Conservation (phyloP, 352 stramenopile genomes). For the Pythium phragmiticola region DNA sequence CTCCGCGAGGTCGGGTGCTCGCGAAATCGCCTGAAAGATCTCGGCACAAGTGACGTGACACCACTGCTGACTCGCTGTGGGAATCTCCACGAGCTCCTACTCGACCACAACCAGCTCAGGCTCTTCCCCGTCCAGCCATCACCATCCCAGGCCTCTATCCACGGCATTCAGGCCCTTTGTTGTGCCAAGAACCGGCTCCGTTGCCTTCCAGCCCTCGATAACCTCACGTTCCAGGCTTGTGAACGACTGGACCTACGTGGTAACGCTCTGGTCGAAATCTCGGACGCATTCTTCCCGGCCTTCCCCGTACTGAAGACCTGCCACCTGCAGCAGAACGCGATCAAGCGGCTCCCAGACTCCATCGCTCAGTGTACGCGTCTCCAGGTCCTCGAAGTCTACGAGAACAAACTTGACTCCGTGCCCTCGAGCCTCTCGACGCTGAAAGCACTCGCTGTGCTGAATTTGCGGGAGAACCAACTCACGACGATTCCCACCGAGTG, state of each 20-base stretch:
- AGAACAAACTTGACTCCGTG: constrained; percentile 44
- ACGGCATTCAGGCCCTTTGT: constrained; percentile 10
- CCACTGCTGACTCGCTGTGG: constrained; percentile 15
- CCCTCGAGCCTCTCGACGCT: constrained; percentile 32
- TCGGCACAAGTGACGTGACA: constrained; percentile 8
- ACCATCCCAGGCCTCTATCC: background rate
- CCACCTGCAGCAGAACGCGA: constrained; percentile 42
- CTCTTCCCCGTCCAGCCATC: constrained; percentile 22
- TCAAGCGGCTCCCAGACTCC: constrained; percentile 33
- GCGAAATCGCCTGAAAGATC: constrained; percentile 37
- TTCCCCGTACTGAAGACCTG: constrained; percentile 41
- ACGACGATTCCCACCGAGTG: constrained; percentile 44
- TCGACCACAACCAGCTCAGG: constrained; percentile 47
- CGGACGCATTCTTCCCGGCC: constrained; percentile 36
- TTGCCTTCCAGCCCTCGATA: constrained; percentile 15
- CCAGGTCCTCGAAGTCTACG: constrained; percentile 43
- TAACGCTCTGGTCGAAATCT: constrained; percentile 46
- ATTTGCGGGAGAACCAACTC: constrained; percentile 49
- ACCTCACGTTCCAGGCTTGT: constrained; percentile 32
- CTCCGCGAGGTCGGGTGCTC: constrained; percentile 34
- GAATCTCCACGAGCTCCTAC: constrained; percentile 17
- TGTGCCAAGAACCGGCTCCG: constrained; percentile 27
- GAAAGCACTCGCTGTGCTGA: constrained; percentile 36
- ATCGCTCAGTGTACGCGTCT: constrained; percentile 36
- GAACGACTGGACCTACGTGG: constrained; percentile 45